Base-by-base conservation (phyloP, 1,284 basidiomycete species). In the Ganoderma resinaceum region DNA sequence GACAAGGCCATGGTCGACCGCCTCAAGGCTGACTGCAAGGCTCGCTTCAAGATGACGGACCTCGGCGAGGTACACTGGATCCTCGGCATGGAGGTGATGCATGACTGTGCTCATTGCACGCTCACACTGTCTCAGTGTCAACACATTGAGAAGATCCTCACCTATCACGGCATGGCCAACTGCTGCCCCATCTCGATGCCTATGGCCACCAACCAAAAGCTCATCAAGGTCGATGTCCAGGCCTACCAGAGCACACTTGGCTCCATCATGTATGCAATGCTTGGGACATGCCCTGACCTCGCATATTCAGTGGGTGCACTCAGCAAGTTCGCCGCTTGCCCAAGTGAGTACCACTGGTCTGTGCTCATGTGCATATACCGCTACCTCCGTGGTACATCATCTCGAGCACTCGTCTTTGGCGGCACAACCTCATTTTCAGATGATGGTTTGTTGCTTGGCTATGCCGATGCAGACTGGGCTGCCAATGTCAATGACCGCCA, bases 301-400 rank as follows among this genome's bases (percentile, higher is more conserved):
- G 9, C 23, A 1, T 65, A 26, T 26, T 23, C 49, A 3, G 64
- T 65, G 29, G 29, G 29, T 3, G 26, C 6, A 6, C 58, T 65
- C 7, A 38, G 40, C 23, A 42, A 61, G n/a, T 65, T 53, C 58
- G 52, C 14, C 29, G 46, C 31, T 11, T n/a, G 38, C 38, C 38
- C 38, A 3, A 40, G 38, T 12, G 3, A 40, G 38, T n/a, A 62
- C 16, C 83, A 85, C 70, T 83, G 79, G 79, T 72, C 75, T 3
- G 78, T 79, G 0, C 79, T 79, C 0, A 78, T 81, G 9, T 76
- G 76, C 1, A 74, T n/a, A n/a, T n/a, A n/a, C n/a, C n/a, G n/a
- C n/a, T n/a, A n/a, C n/a, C n/a, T n/a, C n/a, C n/a, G 74, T 84
- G 2, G 71, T 85, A 0, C 75, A 75, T 0, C 86, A 86, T 69